Evolutionary conservation across 192 early-diverging fungal genomes (phyloP), one percentile per base, ranked within the genome.

Genomic region (Coemansia sp.): DNA sequence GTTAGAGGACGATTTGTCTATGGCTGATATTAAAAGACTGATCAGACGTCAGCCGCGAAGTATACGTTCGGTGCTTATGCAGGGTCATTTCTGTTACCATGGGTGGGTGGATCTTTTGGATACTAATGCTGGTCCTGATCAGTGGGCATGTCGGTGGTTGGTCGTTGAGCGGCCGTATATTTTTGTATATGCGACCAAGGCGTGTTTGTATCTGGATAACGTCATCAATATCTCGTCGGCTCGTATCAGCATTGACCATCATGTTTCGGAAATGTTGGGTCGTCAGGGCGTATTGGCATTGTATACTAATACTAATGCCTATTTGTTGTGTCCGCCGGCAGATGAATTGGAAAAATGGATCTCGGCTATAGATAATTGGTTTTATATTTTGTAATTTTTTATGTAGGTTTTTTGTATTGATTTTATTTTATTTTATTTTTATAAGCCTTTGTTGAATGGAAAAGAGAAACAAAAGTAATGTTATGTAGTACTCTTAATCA

Each of bases 131-230:
- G 63, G 43, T 1, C 61, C 73, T 30, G 76, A 91, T 55, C 69
- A 72, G 17, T 96, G 95, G 95, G 76, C 85, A 1, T 87, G 88
- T 50, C 82, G 89, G 6, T 95, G 91, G 91, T 89, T 92, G 80
- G 92, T 95, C 38, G 67, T 87, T 0, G 73, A 76, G 60, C 86
- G 89, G 37, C 95, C 95, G 13, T 93, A 92, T 69, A 70, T 96
- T 37, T 93, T 92, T 68, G 86, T 94, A 30, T 95, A 90, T 80
- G 78, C 75, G 28, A 88, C 85, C 63, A 67, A 84, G 19, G 78
- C 76, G 2, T 91, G 93, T 66, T 70, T 66, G 7, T 87, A 88
- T n/a, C 87, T 94, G 62, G 79, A 89, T 32, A 87, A 88, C 62
- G 89, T 93, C n/a, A 85, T 95, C 59, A 91, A 92, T 55, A 74